phyloP scores from a whole-genome alignment of 306 rosid genomes.

The Glycyrrhiza uralensis region DNA sequence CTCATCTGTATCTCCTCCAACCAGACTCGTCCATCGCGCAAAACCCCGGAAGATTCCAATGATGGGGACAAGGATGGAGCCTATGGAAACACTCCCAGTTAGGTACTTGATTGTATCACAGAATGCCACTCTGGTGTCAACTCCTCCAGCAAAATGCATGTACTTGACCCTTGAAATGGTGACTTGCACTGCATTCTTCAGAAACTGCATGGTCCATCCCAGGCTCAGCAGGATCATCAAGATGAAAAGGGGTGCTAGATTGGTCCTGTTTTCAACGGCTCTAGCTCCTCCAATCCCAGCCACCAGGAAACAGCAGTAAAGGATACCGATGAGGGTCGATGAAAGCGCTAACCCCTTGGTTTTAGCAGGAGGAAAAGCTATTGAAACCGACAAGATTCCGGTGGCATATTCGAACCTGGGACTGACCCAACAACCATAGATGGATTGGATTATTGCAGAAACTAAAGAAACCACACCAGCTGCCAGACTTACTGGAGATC shows the following conservation, averaged over 20 bases:
- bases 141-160: conserved; percentile 33
- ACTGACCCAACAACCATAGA: conserved; percentile 68
- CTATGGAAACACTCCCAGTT: conserved; percentile 54
- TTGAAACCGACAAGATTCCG: conserved; percentile 43
- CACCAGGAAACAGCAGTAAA: conserved; percentile 52
- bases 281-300: conserved; percentile 65
- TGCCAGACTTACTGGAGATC: conserved; percentile 38
- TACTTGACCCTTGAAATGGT: conserved; percentile 60
- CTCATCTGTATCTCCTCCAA: conserved; percentile 64
- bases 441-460: conserved; percentile 47
- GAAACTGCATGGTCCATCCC: conserved; percentile 72
- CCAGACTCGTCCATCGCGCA: conserved; percentile 42
- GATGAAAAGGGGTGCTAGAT: conserved; percentile 37
- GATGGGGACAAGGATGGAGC: conserved; percentile 57
- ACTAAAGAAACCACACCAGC: conserved; percentile 44
- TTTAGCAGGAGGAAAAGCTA: conserved; percentile 39
- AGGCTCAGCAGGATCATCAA: conserved; percentile 56
- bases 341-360: conserved; percentile 23
- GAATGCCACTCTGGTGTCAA: conserved; percentile 36
- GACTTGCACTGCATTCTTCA: conserved; percentile 57
- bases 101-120: conserved; percentile 43
- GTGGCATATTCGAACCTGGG: conserved; percentile 47
- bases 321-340: conserved; percentile 28
- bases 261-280: conserved; percentile 37
- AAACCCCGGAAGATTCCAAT: conserved; percentile 46